These are phyloP conservation scores for Backusella mclennaniae DNA, from an alignment of 192 early-diverging fungal genomes.

Conservation along the genomic window DNA sequence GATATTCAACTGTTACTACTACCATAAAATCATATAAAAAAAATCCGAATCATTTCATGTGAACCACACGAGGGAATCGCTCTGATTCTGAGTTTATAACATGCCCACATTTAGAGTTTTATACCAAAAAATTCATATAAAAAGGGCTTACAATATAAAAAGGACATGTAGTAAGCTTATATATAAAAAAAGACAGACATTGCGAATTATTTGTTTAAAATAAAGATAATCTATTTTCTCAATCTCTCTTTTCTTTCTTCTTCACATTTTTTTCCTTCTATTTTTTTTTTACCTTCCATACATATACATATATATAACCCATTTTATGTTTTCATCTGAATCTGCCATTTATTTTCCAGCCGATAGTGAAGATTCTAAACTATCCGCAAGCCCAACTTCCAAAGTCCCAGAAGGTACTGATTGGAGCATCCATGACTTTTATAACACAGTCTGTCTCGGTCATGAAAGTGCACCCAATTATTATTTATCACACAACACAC, in stretches of 20 bases:
- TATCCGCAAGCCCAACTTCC: background rate
- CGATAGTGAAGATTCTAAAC: background rate
- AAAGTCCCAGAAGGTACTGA: conserved; percentile 6
- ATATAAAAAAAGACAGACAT: background rate
- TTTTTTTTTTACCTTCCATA: background rate
- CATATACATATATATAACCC: background rate
- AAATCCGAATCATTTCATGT: background rate
- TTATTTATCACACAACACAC: conserved; percentile 4
- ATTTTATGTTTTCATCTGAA: background rate
- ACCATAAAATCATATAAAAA: background rate
- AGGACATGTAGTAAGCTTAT: background rate
- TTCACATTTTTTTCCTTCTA: background rate
- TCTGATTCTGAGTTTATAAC: conserved; percentile 2
- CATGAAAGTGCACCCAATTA: background rate
- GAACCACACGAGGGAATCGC: background rate
- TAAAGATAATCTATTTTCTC: background rate
- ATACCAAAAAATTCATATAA: conserved; percentile 4
- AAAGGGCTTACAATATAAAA: background rate
- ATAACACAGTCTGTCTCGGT: background rate
- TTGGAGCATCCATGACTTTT: conserved; percentile 5
- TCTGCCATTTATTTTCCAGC: conserved; percentile 5
- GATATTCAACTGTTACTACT: background rate
- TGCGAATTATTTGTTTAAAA: background rate
- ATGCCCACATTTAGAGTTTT: background rate
- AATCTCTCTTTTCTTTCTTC: background rate